Percentiles rank a stretch among this genome's conserved stretches.
These are phyloP conservation scores for Haplosporangium gracile DNA, from an alignment of 192 early-diverging fungal species.

Conservation along the genomic window DNA sequence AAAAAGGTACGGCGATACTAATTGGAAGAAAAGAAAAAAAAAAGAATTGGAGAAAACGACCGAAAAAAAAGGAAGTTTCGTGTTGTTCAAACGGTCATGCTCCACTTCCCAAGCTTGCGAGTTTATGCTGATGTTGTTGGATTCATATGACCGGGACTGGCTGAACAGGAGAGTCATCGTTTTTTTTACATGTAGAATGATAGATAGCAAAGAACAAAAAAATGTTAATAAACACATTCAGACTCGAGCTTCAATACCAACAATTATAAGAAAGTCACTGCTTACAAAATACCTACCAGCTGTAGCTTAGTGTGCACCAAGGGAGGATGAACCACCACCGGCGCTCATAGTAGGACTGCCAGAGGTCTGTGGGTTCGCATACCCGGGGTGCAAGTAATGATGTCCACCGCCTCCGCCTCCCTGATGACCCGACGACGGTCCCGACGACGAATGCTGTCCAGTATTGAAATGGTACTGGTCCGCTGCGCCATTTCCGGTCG, in stretches of 20 bases:
- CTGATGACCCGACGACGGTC: neutral
- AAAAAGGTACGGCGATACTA: neutral
- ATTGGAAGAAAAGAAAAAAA: neutral
- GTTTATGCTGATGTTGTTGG: too few species aligned
- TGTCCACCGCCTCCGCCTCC: neutral
- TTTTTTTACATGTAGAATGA: too few species aligned
- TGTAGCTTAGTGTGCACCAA: constrained; percentile 12
- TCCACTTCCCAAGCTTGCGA: neutral
- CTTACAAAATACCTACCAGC: neutral
- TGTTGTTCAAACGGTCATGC: neutral
- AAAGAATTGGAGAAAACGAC: neutral
- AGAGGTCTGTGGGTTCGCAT: constrained; percentile 7
- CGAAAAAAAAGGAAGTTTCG: neutral
- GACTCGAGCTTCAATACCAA: too few species aligned
- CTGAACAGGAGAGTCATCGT: too few species aligned
- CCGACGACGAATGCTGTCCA: constrained; percentile 7
- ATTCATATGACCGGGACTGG: too few species aligned
- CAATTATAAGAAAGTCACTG: too few species aligned
- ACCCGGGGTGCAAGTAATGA: constrained; percentile 20
- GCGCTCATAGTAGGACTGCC: constrained; percentile 13
- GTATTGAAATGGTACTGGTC: constrained; percentile 21
- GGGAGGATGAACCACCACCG: neutral
- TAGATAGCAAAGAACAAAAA: too few species aligned
- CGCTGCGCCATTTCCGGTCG: neutral
- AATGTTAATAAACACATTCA: too few species aligned